Evolutionary conservation across 306 rosid species (phyloP).

Genomic region (Citrullus amarus): DNA sequence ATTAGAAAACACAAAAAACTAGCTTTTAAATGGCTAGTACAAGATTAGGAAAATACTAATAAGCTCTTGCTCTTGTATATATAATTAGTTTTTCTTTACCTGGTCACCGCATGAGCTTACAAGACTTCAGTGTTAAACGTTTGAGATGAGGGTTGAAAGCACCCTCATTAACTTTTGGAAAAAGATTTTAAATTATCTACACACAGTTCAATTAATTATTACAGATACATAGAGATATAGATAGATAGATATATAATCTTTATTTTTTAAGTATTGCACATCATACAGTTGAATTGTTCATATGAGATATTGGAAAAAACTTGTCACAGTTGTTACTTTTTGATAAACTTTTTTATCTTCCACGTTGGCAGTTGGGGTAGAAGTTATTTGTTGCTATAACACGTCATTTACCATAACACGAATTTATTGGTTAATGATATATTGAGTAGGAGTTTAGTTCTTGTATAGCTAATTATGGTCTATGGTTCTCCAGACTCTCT

Average conservation of each 20-base stretch:
- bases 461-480: conserved; percentile 13
- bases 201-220: no score
- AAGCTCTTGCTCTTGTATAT: no score
- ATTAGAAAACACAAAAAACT: no score
- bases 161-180: background rate
- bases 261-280: background rate
- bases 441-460: background rate
- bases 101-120: background rate
- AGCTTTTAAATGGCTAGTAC: no score
- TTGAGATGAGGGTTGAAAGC: background rate
- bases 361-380: background rate
- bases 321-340: background rate
- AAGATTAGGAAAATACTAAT: no score
- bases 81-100: background rate
- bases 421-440: background rate
- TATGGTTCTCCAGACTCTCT: conserved; percentile 47
- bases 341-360: background rate
- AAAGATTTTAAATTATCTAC: no score
- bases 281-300: background rate
- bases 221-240: background rate
- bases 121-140: background rate
- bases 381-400: background rate
- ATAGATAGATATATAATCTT: background rate
- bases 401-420: background rate
- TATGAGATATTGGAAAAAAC: background rate